These are phyloP conservation scores for Fraxinus albicans DNA, from an alignment of 305 asterid species.

Conservation along the genomic window DNA sequence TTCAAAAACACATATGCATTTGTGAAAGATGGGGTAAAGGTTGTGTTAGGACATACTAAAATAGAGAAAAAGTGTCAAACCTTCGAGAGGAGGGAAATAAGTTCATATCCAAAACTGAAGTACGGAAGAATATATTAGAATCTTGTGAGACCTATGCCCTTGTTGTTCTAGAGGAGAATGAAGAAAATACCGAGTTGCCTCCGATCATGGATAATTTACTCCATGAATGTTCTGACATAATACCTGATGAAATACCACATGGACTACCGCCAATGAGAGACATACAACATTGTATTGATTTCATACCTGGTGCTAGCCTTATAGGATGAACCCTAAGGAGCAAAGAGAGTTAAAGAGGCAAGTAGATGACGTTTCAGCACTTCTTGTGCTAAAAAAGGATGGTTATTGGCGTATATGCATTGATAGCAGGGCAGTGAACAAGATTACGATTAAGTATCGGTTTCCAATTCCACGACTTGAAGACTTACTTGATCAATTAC, in stretches of 20 bases:
- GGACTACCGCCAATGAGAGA: constrained; percentile 17
- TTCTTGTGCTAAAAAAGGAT: constrained; percentile 14
- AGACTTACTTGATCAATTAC: constrained; percentile 14
- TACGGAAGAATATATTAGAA: neutral
- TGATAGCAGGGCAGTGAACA: constrained; percentile 25
- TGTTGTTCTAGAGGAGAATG: neutral
- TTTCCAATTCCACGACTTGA: constrained; percentile 10
- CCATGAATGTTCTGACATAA: neutral
- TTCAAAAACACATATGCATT: constrained; percentile 16
- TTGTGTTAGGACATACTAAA: neutral
- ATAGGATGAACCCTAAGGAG: constrained; percentile 18
- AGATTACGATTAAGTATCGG: constrained; percentile 22
- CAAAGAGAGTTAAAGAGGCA: constrained; percentile 15
- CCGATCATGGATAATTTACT: neutral
- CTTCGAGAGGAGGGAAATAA: neutral
- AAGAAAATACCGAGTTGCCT: neutral
- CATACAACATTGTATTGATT: constrained; percentile 25
- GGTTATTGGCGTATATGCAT: constrained; percentile 21
- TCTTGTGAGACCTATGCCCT: neutral
- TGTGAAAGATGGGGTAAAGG: neutral
- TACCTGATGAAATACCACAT: neutral
- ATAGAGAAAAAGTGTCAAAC: neutral
- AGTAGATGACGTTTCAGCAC: constrained; percentile 2
- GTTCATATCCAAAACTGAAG: constrained; percentile 2
- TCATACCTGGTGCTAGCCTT: constrained; percentile 8